Percentiles rank a stretch among this genome's conserved stretches.
phyloP scores from a whole-genome alignment of 352 stramenopile genomes.

The Globisporangium yorkense region DNA sequence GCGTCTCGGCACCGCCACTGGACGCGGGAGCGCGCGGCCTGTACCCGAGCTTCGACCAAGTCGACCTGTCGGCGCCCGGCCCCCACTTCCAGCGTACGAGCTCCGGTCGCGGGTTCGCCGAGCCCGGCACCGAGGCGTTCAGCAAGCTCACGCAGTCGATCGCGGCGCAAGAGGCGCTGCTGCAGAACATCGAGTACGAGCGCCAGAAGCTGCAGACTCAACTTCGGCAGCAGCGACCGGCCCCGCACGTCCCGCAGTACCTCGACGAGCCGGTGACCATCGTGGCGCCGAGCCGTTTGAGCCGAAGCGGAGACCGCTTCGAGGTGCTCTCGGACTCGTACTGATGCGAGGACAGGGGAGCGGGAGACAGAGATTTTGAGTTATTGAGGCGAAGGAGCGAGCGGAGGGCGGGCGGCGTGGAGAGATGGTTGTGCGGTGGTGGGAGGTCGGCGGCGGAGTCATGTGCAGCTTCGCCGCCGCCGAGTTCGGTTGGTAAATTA shows the following conservation, averaged over 20 bases:
- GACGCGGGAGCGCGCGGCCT: neutral
- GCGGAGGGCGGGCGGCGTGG: too few relatives aligned
- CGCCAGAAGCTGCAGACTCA: slow-evolving; percentile 9
- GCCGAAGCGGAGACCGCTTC: slow-evolving; percentile 13
- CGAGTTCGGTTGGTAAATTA: too few relatives aligned
- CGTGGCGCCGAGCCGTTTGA: neutral
- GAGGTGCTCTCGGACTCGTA: slow-evolving; percentile 16
- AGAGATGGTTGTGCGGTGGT: too few relatives aligned
- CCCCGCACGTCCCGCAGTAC: neutral
- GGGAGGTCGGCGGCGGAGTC: too few relatives aligned
- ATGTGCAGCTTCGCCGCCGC: too few relatives aligned
- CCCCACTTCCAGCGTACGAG: neutral
- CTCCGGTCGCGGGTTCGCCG: neutral
- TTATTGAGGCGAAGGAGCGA: neutral
- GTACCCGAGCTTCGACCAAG: neutral
- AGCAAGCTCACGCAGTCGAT: slow-evolving; percentile 13
- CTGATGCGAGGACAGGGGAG: neutral
- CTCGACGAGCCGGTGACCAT: neutral
- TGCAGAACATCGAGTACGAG: slow-evolving; percentile 11
- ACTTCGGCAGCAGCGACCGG: neutral
- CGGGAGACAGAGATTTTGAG: neutral
- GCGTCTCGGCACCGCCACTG: neutral
- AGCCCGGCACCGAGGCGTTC: slow-evolving; percentile 4
- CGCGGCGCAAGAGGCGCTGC: slow-evolving; percentile 12
- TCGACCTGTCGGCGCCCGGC: neutral